phyloP scores from a whole-genome alignment of 768 basidiomycete species.

The Mycena vulgaris region DNA sequence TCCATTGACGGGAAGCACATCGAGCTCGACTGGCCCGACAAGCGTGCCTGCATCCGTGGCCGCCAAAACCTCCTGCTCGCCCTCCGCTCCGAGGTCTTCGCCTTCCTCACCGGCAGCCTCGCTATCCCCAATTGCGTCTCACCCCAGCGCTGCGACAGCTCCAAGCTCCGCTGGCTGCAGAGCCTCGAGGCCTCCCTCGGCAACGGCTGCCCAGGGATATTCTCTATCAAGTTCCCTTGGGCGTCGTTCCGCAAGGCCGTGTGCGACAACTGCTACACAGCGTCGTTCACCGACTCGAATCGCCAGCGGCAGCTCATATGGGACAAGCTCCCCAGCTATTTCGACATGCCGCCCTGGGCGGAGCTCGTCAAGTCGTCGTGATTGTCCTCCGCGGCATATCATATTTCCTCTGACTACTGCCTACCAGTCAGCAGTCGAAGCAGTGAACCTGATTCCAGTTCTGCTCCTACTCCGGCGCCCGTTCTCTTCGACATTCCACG shows the following conservation, averaged over 20 bases:
- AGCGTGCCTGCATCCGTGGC: conserved; percentile 39
- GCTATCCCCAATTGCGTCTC: conserved; percentile 34
- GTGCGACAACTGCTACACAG: conserved; percentile 37
- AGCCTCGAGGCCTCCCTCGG: conserved; percentile 39
- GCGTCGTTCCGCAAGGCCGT: conserved; percentile 35
- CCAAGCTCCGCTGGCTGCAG: conserved; percentile 39
- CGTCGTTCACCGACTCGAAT: conserved; percentile 29
- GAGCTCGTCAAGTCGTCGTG: conserved; percentile 37
- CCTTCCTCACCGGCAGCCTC: conserved; percentile 38
- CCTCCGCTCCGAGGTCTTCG: conserved; percentile 39
- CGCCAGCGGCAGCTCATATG: conserved; percentile 35
- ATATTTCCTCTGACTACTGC: too few relatives aligned
- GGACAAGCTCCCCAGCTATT: conserved; percentile 38
- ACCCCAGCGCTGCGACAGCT: conserved; percentile 37
- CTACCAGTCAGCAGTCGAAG: conserved; percentile 44
- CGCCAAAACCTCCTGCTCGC: conserved; percentile 41
- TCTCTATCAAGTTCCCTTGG: conserved; percentile 40
- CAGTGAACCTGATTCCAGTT: conserved; percentile 50
- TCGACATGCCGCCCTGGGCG: conserved; percentile 39
- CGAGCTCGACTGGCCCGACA: conserved; percentile 41
- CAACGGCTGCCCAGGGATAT: conserved; percentile 38
- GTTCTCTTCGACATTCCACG: conserved; percentile 37
- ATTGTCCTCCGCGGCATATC: too few relatives aligned
- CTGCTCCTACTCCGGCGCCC: neutral
- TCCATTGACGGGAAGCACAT: conserved; percentile 39